Evolutionary conservation across 139 green algal species (phyloP).

Genomic region (Chlorella sorokiniana): DNA sequence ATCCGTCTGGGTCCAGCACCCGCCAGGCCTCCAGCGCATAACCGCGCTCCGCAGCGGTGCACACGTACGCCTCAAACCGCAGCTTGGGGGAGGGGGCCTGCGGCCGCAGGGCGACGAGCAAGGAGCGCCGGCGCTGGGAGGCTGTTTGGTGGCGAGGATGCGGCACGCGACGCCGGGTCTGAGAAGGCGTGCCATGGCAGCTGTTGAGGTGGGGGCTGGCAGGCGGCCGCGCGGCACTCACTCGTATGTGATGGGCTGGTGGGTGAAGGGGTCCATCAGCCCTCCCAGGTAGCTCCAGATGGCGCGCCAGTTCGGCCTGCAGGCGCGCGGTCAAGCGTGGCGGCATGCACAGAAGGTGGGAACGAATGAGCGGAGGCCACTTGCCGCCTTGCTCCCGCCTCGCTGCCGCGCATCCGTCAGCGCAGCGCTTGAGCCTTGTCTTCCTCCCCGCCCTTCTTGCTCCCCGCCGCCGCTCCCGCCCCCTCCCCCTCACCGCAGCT

Average conservation of each 20-base stretch:
- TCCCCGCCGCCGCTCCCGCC: conserved; percentile 52
- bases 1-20: conserved; percentile 67
- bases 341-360: neutral
- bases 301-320: conserved; percentile 30
- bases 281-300: conserved; percentile 29
- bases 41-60: conserved; percentile 79
- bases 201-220: neutral
- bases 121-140: conserved; percentile 14
- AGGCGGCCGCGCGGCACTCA: neutral
- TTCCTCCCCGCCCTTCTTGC: no score
- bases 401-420: no score
- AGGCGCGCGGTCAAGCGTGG: neutral
- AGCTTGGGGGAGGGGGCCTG: conserved; percentile 44
- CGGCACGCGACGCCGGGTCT: neutral
- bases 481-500: conserved; percentile 56
- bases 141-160: neutral
- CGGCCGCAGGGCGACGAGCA: conserved; percentile 44
- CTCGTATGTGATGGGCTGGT: conserved; percentile 1
- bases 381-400: no score
- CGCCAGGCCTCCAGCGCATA: conserved; percentile 90
- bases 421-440: no score
- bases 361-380: no score
- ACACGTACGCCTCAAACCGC: conserved; percentile 82
- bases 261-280: conserved; percentile 12
- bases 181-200: neutral